Percentiles rank a stretch among this genome's conserved stretches.
These are phyloP conservation scores for Collybia sp. DNA, from an alignment of 768 basidiomycete genomes.

Conservation along the genomic window DNA sequence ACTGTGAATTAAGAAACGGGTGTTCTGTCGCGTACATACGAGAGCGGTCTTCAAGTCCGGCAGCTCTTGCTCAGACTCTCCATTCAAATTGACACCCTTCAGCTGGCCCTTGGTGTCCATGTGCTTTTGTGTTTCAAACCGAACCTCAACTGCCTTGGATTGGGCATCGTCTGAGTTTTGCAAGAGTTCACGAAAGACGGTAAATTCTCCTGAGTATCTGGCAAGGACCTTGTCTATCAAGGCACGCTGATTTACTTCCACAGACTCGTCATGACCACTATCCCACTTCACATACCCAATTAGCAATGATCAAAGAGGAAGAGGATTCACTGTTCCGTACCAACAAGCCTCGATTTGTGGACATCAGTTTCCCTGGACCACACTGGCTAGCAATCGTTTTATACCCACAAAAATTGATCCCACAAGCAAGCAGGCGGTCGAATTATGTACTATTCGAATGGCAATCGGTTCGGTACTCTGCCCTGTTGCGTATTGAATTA, in stretches of 20 bases:
- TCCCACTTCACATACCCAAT: constrained; percentile 34
- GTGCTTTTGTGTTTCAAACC: constrained; percentile 62
- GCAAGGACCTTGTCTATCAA: constrained; percentile 96
- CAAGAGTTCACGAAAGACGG: constrained; percentile 76
- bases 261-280: constrained; percentile 68
- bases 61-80: constrained; percentile 19
- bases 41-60: constrained; percentile 63
- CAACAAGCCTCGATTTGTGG: constrained; percentile 21
- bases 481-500: no score
- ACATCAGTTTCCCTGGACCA: no score
- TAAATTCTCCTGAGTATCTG: constrained; percentile 93
- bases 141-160: constrained; percentile 71
- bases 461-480: no score
- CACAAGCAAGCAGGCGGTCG: no score
- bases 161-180: constrained; percentile 96
- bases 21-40: constrained; percentile 27
- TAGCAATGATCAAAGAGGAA: no score
- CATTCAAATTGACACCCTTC: neutral
- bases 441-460: no score
- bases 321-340: constrained; percentile 7
- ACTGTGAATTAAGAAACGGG: no score
- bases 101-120: constrained; percentile 24
- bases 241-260: constrained; percentile 94
- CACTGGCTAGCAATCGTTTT: no score
- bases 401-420: no score